phyloP scores from a whole-genome alignment of 2,329 filamentous ascomycete genomes.

The Pyricularia sp. region DNA sequence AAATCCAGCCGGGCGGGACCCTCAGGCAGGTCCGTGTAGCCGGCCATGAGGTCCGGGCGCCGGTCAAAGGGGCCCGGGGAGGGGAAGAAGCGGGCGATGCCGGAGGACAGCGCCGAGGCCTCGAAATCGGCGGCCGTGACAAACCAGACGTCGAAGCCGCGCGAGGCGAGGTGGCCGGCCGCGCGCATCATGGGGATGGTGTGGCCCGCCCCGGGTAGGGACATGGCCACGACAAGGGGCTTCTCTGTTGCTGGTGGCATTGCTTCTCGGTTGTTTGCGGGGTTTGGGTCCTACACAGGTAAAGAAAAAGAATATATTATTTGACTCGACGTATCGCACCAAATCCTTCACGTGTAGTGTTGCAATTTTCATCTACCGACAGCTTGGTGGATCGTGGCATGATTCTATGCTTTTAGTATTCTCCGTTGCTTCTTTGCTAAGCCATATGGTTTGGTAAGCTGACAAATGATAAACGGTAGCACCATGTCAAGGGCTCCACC shows the following conservation, averaged over 20 bases:
- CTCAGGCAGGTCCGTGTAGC: not conserved
- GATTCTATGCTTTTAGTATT: not conserved
- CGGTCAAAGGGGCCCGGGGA: not conserved
- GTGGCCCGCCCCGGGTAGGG: not conserved
- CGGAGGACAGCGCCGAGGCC: not conserved
- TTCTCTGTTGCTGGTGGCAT: not conserved
- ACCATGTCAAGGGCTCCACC: not conserved
- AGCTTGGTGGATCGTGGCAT: not conserved
- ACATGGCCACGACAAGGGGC: slow-evolving; percentile 1
- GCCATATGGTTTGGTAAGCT: not conserved
- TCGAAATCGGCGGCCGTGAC: not conserved
- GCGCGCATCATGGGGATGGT: slow-evolving; percentile 3
- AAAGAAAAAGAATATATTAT: not conserved
- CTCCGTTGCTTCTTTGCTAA: too few species aligned
- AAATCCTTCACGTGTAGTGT: not conserved
- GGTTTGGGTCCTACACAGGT: not conserved
- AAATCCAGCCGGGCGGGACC: not conserved
- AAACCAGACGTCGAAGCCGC: slow-evolving; percentile 6
- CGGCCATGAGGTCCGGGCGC: not conserved
- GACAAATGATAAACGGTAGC: not conserved
- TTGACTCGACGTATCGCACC: too few species aligned
- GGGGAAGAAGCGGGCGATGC: not conserved
- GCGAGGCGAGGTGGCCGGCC: slow-evolving; percentile 4
- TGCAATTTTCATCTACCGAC: not conserved
- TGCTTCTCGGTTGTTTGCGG: not conserved